Conservation (phyloP, 2,329 filamentous ascomycete genomes). For the Endocalyx cinctus region DNA sequence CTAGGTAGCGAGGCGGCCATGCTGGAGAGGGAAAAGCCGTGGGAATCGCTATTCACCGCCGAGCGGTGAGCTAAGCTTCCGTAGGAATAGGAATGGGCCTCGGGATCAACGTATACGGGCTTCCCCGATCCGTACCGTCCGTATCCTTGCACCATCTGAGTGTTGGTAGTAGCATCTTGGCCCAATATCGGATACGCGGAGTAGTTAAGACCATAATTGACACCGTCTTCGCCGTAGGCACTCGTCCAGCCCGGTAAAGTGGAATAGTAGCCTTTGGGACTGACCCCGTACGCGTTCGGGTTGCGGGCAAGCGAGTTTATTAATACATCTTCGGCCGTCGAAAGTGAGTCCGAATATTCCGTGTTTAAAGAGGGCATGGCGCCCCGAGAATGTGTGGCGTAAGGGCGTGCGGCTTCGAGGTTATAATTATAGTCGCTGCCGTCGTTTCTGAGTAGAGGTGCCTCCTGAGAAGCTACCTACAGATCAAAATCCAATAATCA, state of each 20-base stretch:
- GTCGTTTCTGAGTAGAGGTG: conserved; percentile 26
- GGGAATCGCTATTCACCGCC: conserved; percentile 24
- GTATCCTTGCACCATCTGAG: conserved; percentile 28
- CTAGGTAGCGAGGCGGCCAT: conserved; percentile 37
- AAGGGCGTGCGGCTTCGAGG: conserved; percentile 30
- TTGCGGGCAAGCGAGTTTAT: conserved; percentile 22
- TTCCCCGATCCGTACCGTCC: conserved; percentile 24
- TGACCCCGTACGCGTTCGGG: conserved; percentile 25
- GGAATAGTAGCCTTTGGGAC: conserved; percentile 29
- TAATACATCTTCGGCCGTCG: too few species aligned
- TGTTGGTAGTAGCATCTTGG: conserved; percentile 27
- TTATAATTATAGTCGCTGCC: conserved; percentile 30
- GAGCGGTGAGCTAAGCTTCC: conserved; percentile 31
- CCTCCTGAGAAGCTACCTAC: conserved; percentile 36
- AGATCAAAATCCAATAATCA: too few species aligned
- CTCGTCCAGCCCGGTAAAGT: conserved; percentile 29
- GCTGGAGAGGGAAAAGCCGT: conserved; percentile 36
- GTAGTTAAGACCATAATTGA: conserved; percentile 32
- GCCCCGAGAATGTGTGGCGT: conserved; percentile 24
- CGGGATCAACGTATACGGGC: conserved; percentile 32
- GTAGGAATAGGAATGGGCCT: conserved; percentile 28
- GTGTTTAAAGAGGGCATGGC: conserved; percentile 23
- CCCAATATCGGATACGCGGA: conserved; percentile 30
- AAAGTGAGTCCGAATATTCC: too few species aligned
- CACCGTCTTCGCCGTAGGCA: conserved; percentile 31